Conservation (phyloP, 2,329 filamentous ascomycete species). For the Periconia sp. region DNA sequence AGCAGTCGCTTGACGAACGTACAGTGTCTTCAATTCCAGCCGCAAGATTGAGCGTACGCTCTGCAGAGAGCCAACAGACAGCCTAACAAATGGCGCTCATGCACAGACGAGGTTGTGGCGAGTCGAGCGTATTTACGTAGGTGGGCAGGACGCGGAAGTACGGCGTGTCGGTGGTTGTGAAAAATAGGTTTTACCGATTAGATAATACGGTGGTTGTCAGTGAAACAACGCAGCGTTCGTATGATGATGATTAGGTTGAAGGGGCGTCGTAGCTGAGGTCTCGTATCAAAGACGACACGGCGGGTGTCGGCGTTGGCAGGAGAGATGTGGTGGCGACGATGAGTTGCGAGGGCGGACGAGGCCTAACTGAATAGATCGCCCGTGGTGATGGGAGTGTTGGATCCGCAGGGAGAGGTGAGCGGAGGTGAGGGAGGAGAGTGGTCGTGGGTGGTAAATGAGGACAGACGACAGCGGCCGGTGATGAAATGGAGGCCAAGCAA, state of each 20-base stretch:
- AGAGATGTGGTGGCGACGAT: conserved; percentile 5
- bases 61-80: conserved; percentile 34
- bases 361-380: conserved; percentile 46
- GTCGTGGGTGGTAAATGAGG: conserved; percentile 9
- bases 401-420: conserved; percentile 1
- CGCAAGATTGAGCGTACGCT: conserved; percentile 40
- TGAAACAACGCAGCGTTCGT: conserved; percentile 12
- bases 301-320: conserved; percentile 12
- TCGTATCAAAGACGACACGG: conserved; percentile 14
- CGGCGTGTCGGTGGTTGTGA: conserved; percentile 19
- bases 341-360: conserved; percentile 35
- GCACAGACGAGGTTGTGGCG: conserved; percentile 32
- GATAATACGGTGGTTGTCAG: conserved; percentile 18
- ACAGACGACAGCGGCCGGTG: conserved; percentile 5
- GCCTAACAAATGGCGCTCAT: conserved; percentile 39
- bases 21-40: conserved; percentile 45
- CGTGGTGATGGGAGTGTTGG: conserved; percentile 16
- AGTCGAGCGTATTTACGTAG: conserved; percentile 18
- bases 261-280: conserved; percentile 16
- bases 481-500: conserved; percentile 6
- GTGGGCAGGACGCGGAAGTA: conserved; percentile 19
- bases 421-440: conserved; percentile 9
- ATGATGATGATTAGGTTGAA: conserved; percentile 5
- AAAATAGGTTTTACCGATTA: conserved; percentile 24
- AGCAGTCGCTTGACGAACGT: conserved; percentile 15